These are phyloP conservation scores for Umbelopsis sp. DNA, from an alignment of 192 early-diverging fungal genomes.

Conservation along the genomic window DNA sequence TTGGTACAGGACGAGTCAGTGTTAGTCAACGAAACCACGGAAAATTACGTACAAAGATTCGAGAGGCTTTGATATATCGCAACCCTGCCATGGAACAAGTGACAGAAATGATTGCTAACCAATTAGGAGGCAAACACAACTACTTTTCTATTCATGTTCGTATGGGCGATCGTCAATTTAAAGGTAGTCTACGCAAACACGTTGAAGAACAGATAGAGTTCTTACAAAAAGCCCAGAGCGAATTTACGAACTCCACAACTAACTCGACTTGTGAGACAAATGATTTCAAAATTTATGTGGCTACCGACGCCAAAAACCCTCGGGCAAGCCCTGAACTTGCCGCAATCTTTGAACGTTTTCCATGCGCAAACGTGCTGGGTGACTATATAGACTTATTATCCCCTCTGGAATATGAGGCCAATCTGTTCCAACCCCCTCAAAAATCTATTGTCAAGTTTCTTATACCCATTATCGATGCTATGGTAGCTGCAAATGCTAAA, in stretches of 20 bases:
- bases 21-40: slow-evolving; percentile 41
- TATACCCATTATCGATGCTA: slow-evolving; percentile 36
- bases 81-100: slow-evolving; percentile 44
- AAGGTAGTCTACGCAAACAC: not conserved
- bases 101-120: slow-evolving; percentile 42
- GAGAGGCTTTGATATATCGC: slow-evolving; percentile 39
- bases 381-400: slow-evolving; percentile 40
- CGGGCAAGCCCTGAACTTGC: slow-evolving; percentile 30
- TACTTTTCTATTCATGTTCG: slow-evolving; percentile 50
- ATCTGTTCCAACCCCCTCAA: slow-evolving; percentile 22
- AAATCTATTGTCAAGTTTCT: slow-evolving; percentile 24
- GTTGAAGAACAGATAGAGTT: not conserved
- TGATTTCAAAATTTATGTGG: slow-evolving; percentile 39
- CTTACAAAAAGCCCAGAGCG: not conserved
- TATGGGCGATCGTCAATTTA: slow-evolving; percentile 24
- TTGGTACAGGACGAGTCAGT: slow-evolving; percentile 42
- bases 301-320: slow-evolving; percentile 49
- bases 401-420: slow-evolving; percentile 20
- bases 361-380: slow-evolving; percentile 44
- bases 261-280: not conserved
- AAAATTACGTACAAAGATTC: slow-evolving; percentile 36
- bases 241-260: not conserved
- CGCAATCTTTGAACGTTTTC: slow-evolving; percentile 42
- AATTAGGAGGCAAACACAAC: slow-evolving; percentile 43
- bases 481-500: slow-evolving; percentile 35